Evolutionary conservation across 148 eudicot species (phyloP), one percentile per base, ranked within the genome.

Genomic region (Nyssa sinensis): DNA sequence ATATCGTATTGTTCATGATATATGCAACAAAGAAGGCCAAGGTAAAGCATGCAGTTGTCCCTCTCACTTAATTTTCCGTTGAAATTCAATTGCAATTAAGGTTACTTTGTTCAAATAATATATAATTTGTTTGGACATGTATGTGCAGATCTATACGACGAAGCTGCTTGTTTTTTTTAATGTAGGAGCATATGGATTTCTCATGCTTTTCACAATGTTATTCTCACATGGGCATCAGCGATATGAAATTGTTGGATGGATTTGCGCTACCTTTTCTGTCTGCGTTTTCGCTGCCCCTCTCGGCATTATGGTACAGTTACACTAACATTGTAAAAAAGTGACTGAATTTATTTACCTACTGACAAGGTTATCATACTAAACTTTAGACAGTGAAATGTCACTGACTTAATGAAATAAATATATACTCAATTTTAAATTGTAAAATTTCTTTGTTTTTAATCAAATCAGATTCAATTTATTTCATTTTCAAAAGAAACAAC

Each of bases 201-300:
- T 91, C 62, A 47, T 87, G 0, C 19, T 74, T 0, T 62, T 41
- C 49, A 89, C 96, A 24, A 51, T 73, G 74, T 16, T 60, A 19
- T 67, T 83, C 7, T 72, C 78, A 1, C 11, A 77, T n/a, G 91
- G 84, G 8, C 68, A 77, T 10, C 24, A 32, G 7, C 86, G 98
- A 5, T 81, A 84, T 35, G 30, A 57, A 3, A 74, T 80, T 37
- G 90, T 93, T 25, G 95, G 98, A 23, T 93, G 95, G 98, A 90
- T 87, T 21, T 88, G 98, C 51, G 95, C 86, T 4, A 83, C 78
- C 25, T 93, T 93, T 74, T 89, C 96, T 3, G 85, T 89, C 32
- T 77, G 85, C 28, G 96, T 91, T 34, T 93, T 90, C 17, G 90
- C 87, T 4, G 88, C 98, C 62, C 98, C 96, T 63, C 90, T 90